These are phyloP conservation scores for Fusarium sp. DNA, from an alignment of 2,329 filamentous ascomycete genomes.

Conservation along the genomic window DNA sequence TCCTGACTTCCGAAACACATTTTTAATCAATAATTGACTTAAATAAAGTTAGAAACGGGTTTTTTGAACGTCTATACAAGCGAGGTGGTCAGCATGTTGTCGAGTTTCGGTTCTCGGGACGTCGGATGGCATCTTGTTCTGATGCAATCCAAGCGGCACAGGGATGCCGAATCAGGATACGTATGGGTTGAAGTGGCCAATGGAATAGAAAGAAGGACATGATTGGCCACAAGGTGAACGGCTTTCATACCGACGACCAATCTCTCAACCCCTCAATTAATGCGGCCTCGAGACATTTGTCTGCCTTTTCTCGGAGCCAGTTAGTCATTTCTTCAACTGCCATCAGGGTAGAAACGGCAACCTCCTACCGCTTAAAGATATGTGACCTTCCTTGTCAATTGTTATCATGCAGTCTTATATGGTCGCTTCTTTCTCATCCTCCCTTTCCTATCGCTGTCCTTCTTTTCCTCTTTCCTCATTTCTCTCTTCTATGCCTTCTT, in stretches of 20 bases:
- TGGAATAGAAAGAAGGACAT: not conserved
- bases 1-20: slow-evolving; percentile 18
- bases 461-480: not conserved
- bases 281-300: no score
- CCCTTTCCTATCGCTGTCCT: not conserved
- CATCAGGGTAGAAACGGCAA: not conserved
- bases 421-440: not conserved
- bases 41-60: not conserved
- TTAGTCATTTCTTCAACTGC: not conserved
- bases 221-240: not conserved
- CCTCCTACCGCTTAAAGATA: not conserved
- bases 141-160: not conserved
- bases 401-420: not conserved
- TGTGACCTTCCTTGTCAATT: not conserved
- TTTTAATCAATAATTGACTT: not conserved
- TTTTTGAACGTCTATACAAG: not conserved
- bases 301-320: no score
- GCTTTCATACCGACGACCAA: not conserved
- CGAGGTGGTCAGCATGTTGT: not conserved
- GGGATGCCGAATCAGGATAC: not conserved
- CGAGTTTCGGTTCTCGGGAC: not conserved
- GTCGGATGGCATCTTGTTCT: not conserved
- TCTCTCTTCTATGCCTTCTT: not conserved
- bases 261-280: not conserved
- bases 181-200: not conserved